Conservation (phyloP, 2,329 filamentous ascomycete genomes). For the Fonsecaea pedrosoi region DNA sequence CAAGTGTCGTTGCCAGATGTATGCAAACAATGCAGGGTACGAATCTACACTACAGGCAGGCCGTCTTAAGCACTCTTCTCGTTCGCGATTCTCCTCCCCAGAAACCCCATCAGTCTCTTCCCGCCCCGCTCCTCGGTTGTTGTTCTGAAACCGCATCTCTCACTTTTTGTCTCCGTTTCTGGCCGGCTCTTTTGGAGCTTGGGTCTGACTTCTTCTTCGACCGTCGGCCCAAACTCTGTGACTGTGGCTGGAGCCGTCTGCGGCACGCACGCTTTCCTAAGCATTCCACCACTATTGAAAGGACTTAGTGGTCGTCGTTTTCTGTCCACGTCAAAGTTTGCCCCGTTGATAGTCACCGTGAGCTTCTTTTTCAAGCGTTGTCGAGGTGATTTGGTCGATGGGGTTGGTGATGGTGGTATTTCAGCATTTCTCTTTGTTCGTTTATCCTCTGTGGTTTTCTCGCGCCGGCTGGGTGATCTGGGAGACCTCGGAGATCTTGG, state of each 20-base stretch:
- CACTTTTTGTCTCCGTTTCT: conserved; percentile 10
- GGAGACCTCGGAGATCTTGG: conserved; percentile 32
- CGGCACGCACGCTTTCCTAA: conserved; percentile 33
- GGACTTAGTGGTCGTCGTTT: conserved; percentile 36
- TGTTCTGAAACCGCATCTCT: conserved; percentile 22
- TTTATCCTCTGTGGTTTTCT: conserved; percentile 5
- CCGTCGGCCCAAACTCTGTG: conserved; percentile 36
- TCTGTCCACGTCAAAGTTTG: conserved; percentile 29
- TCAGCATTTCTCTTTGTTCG: conserved; percentile 16
- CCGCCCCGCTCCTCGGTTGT: conserved; percentile 33
- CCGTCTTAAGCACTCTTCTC: conserved; percentile 9
- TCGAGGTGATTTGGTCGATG: conserved; percentile 22
- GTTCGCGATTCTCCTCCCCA: conserved; percentile 29
- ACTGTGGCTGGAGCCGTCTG: conserved; percentile 29
- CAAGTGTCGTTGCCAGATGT: background rate
- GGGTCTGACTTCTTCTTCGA: conserved; percentile 27
- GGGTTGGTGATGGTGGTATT: conserved; percentile 27
- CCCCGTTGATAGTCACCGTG: conserved; percentile 32
- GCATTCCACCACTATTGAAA: conserved; percentile 37
- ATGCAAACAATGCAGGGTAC: background rate
- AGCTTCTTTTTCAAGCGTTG: conserved; percentile 33
- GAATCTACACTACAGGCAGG: background rate
- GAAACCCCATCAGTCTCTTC: conserved; percentile 34
- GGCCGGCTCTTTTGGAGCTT: conserved; percentile 9
- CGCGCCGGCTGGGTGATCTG: background rate